A percentile compares a stretch with the other conserved stretches of the same genome.
phyloP scores from a whole-genome alignment of 2,329 filamentous ascomycete genomes.

The Biscogniauxia marginata region DNA sequence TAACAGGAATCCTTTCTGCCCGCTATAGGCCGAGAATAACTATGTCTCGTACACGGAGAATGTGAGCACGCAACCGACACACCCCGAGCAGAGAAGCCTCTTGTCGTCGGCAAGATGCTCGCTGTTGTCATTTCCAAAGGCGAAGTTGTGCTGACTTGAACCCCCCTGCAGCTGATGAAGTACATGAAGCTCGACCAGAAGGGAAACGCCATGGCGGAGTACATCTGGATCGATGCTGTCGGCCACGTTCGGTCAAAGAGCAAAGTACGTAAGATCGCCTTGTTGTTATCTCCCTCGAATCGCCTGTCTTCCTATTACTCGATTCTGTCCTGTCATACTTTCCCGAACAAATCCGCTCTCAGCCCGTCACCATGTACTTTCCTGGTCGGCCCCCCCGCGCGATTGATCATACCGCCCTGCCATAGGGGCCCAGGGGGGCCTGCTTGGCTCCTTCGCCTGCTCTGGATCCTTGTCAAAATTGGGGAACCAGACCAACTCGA shows the following conservation, averaged over 20 bases:
- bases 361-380: conserved; percentile 1
- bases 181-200: conserved; percentile 90
- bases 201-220: conserved; percentile 87
- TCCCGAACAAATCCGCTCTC: conserved; percentile 3
- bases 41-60: conserved; percentile 35
- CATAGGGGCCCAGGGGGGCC: too few relatives aligned
- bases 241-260: conserved; percentile 91
- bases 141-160: conserved; percentile 13
- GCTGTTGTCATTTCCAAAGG: neutral
- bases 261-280: conserved; percentile 65
- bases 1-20: conserved; percentile 28
- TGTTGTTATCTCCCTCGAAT: conserved; percentile 27
- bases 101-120: neutral
- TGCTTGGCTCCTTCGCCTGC: neutral
- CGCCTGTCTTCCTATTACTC: conserved; percentile 26
- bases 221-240: conserved; percentile 88
- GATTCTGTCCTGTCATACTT: conserved; percentile 23
- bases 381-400: conserved; percentile 8
- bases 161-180: conserved; percentile 70
- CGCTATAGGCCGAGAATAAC: conserved; percentile 38
- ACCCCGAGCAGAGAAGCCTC: neutral
- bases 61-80: conserved; percentile 26
- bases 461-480: neutral
- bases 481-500: neutral
- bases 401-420: neutral